Evolutionary conservation across 2,329 filamentous ascomycete species (phyloP).

Genomic region (Trichoderma brevicompactum): DNA sequence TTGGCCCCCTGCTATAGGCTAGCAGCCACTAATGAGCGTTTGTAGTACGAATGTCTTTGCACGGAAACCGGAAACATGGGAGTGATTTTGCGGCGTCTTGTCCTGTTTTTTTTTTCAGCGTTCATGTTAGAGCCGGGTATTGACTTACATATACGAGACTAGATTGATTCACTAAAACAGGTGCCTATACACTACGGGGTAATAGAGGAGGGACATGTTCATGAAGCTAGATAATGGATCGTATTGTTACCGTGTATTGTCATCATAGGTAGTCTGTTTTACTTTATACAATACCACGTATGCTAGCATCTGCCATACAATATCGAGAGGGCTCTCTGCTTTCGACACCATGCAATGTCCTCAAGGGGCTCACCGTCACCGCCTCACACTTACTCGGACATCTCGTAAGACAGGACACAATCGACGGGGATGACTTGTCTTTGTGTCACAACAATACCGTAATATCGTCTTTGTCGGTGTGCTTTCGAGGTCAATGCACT

Average conservation of each 20-base stretch:
- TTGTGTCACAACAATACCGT: no score
- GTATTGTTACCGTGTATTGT: neutral
- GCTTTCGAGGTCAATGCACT: no score
- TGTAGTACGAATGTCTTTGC: slow-evolving; percentile 31
- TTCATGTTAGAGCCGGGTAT: neutral
- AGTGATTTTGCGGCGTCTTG: neutral
- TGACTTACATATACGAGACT: neutral
- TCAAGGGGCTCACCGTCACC: no score
- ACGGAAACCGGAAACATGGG: slow-evolving; percentile 21
- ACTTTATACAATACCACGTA: neutral
- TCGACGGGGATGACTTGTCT: no score
- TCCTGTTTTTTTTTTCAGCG: neutral
- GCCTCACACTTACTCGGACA: no score
- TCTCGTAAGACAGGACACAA: no score
- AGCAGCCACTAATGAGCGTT: neutral
- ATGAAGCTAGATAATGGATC: neutral
- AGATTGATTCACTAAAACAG: neutral
- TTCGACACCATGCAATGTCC: no score
- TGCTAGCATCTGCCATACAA: neutral
- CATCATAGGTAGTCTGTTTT: neutral
- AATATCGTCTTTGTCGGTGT: no score
- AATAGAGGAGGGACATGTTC: neutral
- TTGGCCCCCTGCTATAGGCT: neutral
- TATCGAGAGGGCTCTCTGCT: no score
- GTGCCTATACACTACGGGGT: neutral